phyloP scores from a whole-genome alignment of 257 asterid species.

The Rubia yunnanensis region DNA sequence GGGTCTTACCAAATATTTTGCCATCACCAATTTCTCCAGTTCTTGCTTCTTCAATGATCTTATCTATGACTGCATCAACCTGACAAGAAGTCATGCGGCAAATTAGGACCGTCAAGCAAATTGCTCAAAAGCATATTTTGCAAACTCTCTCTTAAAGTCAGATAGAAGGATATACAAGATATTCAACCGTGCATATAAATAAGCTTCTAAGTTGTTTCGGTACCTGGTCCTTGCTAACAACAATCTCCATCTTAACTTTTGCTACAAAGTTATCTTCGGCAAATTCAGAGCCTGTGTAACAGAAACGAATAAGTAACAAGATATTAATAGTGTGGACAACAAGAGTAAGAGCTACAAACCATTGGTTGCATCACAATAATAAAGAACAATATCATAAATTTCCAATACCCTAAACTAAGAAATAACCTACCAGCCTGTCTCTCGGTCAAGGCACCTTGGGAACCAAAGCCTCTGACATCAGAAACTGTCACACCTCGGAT shows the following conservation, averaged over 20 bases:
- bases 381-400: not conserved
- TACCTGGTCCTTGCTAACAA: conserved; percentile 91
- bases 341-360: not conserved
- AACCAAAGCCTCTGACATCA: conserved; percentile 94
- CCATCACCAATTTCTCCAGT: conserved; percentile 99
- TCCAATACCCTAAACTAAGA: conserved; percentile 9
- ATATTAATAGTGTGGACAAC: not conserved
- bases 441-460: conserved; percentile 90
- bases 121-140: not conserved
- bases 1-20: conserved; percentile 63
- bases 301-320: conserved; percentile 4
- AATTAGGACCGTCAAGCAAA: conserved; percentile 3
- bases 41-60: conserved; percentile 77
- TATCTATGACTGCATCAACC: conserved; percentile 85
- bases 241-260: conserved; percentile 93
- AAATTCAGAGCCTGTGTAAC: conserved; percentile 74
- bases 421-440: conserved; percentile 73
- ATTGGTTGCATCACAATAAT: not conserved
- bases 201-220: not conserved
- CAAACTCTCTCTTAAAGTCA: not conserved
- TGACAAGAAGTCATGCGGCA: conserved; percentile 17
- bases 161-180: not conserved
- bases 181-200: not conserved
- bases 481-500: conserved; percentile 94
- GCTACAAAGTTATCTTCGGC: conserved; percentile 74